Percentiles rank a stretch among this genome's conserved stretches.
phyloP scores from a whole-genome alignment of 2,329 filamentous ascomycete species.

The Colletotrichum sp. region DNA sequence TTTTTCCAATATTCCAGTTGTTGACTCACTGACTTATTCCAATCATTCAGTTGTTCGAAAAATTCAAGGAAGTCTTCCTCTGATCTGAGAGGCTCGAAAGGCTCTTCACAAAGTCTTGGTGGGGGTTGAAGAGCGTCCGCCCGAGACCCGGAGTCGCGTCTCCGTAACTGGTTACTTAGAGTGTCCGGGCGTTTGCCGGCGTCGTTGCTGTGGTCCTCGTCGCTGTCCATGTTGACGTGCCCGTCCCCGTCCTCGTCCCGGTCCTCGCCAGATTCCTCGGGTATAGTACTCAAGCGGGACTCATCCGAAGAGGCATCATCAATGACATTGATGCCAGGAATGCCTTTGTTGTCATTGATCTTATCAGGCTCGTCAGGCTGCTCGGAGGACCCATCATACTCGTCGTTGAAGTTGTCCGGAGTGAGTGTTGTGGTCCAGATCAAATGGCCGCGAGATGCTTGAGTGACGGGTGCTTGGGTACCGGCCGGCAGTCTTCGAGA shows the following conservation, averaged over 20 bases:
- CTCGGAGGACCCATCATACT: background rate
- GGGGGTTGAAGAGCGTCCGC: no score
- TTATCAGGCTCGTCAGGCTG: background rate
- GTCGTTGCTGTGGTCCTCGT: background rate
- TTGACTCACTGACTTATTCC: no score
- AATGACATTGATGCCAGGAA: background rate
- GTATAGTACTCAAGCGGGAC: background rate
- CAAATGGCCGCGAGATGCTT: background rate
- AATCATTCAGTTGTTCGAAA: accelerated
- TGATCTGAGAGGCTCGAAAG: no score
- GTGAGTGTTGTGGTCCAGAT: background rate
- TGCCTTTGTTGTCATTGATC: background rate
- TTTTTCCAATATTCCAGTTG: background rate
- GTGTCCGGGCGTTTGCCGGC: background rate
- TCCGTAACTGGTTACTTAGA: no score
- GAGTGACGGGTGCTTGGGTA: background rate
- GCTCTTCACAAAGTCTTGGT: no score
- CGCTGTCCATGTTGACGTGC: background rate
- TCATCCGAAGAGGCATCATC: background rate
- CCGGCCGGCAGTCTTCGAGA: background rate
- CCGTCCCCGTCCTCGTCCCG: background rate
- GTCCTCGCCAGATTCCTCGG: background rate
- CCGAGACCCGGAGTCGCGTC: no score
- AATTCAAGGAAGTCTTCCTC: background rate
- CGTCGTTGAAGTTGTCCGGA: background rate